Percentiles rank a stretch among this genome's conserved stretches.
phyloP scores from a whole-genome alignment of 441 rosid genomes.

The Populus hybrid region DNA sequence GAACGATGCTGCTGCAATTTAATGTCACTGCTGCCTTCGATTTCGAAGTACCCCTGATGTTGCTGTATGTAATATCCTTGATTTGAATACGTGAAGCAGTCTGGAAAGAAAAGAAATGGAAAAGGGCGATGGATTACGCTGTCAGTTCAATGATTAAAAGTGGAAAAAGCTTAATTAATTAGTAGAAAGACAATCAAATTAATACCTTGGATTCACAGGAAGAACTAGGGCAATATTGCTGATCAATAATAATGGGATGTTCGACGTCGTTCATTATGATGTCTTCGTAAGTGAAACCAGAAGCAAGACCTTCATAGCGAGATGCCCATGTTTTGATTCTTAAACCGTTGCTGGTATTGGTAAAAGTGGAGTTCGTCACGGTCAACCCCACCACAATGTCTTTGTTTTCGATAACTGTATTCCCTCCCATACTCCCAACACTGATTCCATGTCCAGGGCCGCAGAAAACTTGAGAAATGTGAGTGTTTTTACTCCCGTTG shows the following conservation, averaged over 20 bases:
- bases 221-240: slow-evolving; percentile 29
- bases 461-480: slow-evolving; percentile 25
- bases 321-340: neutral
- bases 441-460: slow-evolving; percentile 58
- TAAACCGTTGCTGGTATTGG: neutral
- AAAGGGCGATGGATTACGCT: too few relatives aligned
- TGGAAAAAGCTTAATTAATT: neutral
- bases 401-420: slow-evolving; percentile 22
- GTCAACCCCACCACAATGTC: slow-evolving; percentile 37
- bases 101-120: slow-evolving; percentile 5
- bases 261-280: slow-evolving; percentile 21
- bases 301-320: slow-evolving; percentile 1
- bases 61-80: slow-evolving; percentile 38
- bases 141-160: too few relatives aligned
- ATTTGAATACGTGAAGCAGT: slow-evolving; percentile 43
- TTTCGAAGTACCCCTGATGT: slow-evolving; percentile 53
- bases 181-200: neutral
- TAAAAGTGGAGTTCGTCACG: slow-evolving; percentile 30
- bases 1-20: slow-evolving; percentile 42
- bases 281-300: slow-evolving; percentile 30
- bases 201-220: slow-evolving; percentile 21
- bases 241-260: slow-evolving; percentile 38
- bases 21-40: slow-evolving; percentile 37
- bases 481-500: slow-evolving; percentile 22
- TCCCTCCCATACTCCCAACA: slow-evolving; percentile 55